phyloP scores from a whole-genome alignment of 73 alveolate genomes.

The Breviolum minutum region DNA sequence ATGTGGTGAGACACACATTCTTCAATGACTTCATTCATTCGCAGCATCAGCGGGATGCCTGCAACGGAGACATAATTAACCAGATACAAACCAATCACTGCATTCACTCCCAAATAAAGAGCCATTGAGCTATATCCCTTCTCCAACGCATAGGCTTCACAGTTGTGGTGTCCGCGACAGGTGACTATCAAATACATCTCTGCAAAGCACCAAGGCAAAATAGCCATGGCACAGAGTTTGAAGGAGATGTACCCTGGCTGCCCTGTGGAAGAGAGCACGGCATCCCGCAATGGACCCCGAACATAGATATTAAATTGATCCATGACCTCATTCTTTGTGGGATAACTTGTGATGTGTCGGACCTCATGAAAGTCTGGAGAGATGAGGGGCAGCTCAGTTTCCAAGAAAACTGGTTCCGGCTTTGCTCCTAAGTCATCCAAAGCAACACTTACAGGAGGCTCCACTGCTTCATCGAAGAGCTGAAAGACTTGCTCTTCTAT shows the following conservation, averaged over 20 bases:
- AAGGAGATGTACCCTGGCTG: conserved; percentile 1
- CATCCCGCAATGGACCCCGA: conserved; percentile 43
- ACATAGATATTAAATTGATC: conserved; percentile 20
- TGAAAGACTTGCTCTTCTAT: conserved; percentile 24
- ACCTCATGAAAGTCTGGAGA: background rate
- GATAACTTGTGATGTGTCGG: conserved; percentile 63
- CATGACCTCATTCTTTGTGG: conserved; percentile 17
- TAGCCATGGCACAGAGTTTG: background rate
- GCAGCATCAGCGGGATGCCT: conserved; percentile 6
- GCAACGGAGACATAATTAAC: background rate
- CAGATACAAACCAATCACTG: background rate
- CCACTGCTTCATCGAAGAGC: conserved; percentile 68
- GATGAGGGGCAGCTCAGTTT: background rate
- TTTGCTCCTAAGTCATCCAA: background rate
- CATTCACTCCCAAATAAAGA: background rate
- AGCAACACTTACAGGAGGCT: conserved; percentile 2
- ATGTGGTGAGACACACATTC: background rate
- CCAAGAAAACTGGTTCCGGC: too few species aligned
- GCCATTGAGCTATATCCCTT: conserved; percentile 5
- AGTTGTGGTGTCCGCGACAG: conserved; percentile 25
- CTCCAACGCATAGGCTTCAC: background rate
- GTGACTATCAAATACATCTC: background rate
- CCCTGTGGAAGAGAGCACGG: background rate
- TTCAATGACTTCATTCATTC: background rate
- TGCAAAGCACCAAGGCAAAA: background rate